Conservation (phyloP, 345 rosid species). For the Angophora floribunda region DNA sequence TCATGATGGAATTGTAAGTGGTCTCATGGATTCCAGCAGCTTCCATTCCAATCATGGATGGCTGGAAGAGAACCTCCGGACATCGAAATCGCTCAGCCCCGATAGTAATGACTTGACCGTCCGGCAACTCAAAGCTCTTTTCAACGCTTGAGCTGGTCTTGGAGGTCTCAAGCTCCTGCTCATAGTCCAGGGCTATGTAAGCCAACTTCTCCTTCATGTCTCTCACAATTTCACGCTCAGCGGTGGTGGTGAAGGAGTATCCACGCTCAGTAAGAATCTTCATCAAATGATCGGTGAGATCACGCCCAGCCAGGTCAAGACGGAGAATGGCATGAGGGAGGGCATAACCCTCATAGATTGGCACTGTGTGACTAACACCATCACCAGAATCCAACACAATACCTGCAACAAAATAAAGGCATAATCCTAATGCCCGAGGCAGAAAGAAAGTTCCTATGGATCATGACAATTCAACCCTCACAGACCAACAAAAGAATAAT, state of each 20-base stretch:
- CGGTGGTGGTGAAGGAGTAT: constrained; percentile 71
- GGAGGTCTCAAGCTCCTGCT: constrained; percentile 55
- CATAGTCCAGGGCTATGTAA: constrained; percentile 59
- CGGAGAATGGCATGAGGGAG: constrained; percentile 67
- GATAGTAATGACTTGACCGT: constrained; percentile 64
- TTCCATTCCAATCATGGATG: constrained; percentile 67
- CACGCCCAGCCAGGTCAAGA: constrained; percentile 67
- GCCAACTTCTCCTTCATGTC: constrained; percentile 68
- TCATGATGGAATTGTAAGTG: constrained; percentile 65
- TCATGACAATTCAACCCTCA: neutral
- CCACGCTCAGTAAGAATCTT: constrained; percentile 70
- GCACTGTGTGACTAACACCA: constrained; percentile 75
- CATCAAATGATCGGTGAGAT: constrained; percentile 59
- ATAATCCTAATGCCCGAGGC: neutral
- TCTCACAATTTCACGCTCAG: constrained; percentile 65
- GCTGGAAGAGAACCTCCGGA: constrained; percentile 64
- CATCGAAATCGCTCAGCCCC: constrained; percentile 61
- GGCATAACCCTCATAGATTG: constrained; percentile 64
- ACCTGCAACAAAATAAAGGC: constrained; percentile 8
- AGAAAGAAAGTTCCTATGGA: neutral
- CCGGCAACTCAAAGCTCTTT: constrained; percentile 64
- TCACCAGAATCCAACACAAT: constrained; percentile 60
- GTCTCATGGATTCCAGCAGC: constrained; percentile 65
- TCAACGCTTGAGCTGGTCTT: constrained; percentile 54
- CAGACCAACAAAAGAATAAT: neutral